Evolutionary conservation across 2,329 filamentous ascomycete species (phyloP), one percentile per base, ranked within the genome.

Genomic region (Talaromyces sp.): DNA sequence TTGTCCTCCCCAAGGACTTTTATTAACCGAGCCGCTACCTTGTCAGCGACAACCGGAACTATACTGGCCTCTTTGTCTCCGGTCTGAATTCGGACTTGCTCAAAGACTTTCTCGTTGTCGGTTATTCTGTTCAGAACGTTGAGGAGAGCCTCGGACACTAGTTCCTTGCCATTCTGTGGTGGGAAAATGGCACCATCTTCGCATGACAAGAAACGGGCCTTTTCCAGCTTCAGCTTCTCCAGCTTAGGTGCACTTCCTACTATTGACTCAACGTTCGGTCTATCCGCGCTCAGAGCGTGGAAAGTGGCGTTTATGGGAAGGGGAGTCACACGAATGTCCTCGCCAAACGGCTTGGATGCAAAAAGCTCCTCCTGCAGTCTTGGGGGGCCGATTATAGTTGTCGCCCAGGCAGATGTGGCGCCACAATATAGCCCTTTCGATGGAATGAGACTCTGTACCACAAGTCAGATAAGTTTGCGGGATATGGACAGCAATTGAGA

Each of bases 371-470:
- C 50, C 12, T 50, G 43, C n/a, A 57, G 27, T 10, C 41, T 43
- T 14, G 55, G 55, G 6, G 55, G 55, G 14, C 55, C 55, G 19
- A 57, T 48, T 17, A 57, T 48, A n/a, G 55, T 57, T 26, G 43
- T 57, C 7, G 55, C 55, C 55, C 55, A 57, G 11, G 55, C 55
- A 17, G 55, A 57, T 17, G 55, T 57, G 32, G 43, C 55, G 24
- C 41, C 55, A 35, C 46, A 43, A 26, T 57, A 57, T 14, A 57
- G 41, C 24, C 55, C 55, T 57, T 57, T 57, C 27, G 21, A 50
- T n/a, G 19, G 27, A 35, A 50, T 32, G 26, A 57, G 31, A 19
- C 29, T 29, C 55, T 57, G 19, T 24, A 3, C 11, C 21, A 46
- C 9, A 24, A 12, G 21, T 46, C 12, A 24, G 43, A 24, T 35